Evolutionary conservation across 176 grass and related monocot genomes (phyloP), one percentile per base, ranked within the genome.

Genomic region (Triticum urartu): DNA sequence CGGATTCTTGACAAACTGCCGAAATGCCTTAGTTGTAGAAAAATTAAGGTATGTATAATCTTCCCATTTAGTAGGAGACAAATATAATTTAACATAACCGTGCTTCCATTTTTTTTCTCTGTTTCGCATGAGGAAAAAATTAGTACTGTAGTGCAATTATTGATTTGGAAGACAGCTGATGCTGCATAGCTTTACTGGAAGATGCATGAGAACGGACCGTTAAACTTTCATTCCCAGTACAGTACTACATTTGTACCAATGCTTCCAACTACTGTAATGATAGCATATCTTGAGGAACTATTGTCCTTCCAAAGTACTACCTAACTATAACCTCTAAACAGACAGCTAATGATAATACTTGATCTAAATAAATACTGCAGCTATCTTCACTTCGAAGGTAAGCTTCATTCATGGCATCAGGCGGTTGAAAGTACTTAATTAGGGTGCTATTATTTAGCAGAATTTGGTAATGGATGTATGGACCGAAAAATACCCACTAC

Each of bases 361-460:
- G 47, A 35, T 48, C 3, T 18, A 33, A 36, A 68, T 22, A 70
- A 81, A 69, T 28, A 48, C n/a, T 78, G 48, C 62, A 63, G 39
- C 61, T 78, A 82, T 83, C 40, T 86, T 83, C 30, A 58, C 25
- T 82, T 86, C 61, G 35, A 86, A 90, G 78, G 2, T 50, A 86
- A 86, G 24, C 38, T 70, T 82, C 45, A 76, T 50, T 42, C 30
- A 77, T 61, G 42, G 39, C 54, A 77, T 22, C 11, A 17, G 28
- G 3, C 8, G 20, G 28, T 82, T 62, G 24, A 85, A 85, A 36
- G 34, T 34, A 47, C 11, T 59, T 81, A 14, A 11, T 61, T 68
- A 67, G 76, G n/a, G 22, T 68, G 61, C 39, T 65, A 66, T 7
- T 64, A 48, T 20, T 70, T 10, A 63, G 20, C 63, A 73, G 83